Evolutionary conservation across 139 green algal genomes (phyloP).

Genomic region (Coelastrella sp.): DNA sequence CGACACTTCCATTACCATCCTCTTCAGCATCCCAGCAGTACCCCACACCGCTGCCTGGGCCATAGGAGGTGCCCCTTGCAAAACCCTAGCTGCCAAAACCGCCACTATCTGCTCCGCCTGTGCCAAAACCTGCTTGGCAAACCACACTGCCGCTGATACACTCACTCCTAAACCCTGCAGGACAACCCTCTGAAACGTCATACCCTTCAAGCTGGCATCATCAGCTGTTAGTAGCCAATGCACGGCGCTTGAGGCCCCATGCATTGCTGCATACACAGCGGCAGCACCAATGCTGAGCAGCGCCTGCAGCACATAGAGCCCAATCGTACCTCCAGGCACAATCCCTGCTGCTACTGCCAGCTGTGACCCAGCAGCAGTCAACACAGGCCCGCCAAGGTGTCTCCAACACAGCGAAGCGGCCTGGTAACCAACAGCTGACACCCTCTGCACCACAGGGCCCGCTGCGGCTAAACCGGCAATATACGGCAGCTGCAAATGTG

Average conservation of each 20-base stretch:
- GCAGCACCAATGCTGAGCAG: neutral
- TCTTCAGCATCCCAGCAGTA: slow-evolving; percentile 5
- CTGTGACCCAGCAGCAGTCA: neutral
- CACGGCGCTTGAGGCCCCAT: neutral
- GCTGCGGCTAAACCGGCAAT: neutral
- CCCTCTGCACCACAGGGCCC: neutral
- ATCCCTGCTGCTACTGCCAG: neutral
- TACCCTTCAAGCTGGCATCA: too few species aligned
- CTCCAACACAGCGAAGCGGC: neutral
- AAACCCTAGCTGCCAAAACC: neutral
- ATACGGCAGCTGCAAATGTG: neutral
- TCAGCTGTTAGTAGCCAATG: neutral
- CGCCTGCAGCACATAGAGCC: neutral
- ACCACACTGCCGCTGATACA: neutral
- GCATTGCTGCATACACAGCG: neutral
- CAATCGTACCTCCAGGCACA: neutral
- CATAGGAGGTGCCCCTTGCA: slow-evolving; percentile 5
- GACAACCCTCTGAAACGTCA: neutral
- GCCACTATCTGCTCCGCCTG: neutral
- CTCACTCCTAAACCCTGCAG: neutral
- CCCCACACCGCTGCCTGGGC: slow-evolving; percentile 13
- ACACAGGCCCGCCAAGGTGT: neutral
- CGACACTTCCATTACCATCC: neutral
- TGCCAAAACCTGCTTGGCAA: neutral
- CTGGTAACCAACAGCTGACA: neutral